Evolutionary conservation across 2,329 filamentous ascomycete species (phyloP), one percentile per base, ranked within the genome.

Genomic region (Clonostachys rhizophaga): DNA sequence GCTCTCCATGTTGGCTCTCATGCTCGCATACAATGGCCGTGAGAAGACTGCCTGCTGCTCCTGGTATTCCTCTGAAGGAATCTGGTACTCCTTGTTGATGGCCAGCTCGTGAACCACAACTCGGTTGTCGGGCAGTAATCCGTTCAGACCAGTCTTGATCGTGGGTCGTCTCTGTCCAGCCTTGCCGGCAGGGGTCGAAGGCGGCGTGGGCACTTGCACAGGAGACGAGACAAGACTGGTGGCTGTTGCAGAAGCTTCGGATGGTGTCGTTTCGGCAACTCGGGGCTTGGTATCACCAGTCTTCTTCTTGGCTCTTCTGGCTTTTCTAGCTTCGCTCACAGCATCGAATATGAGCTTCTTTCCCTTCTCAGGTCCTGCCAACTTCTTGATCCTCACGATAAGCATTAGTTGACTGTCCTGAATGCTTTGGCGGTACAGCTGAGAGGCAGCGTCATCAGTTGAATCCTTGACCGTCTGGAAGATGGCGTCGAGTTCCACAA

Each of bases 401-500:
- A 92, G 71, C 67, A 89, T 86, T 39, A 90, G 71, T 62, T 94
- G 89, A 56, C 90, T 91, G 54, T 91, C 85, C 48, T 87, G 80
- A 52, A 92, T 91, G 50, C 88, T 90, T 57, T 89, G 79, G 35
- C 83, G 81, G 59, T 91, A 92, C n/a, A 90, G 81, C 16, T 81
- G 81, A 1, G 86, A 81, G 3, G 90, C 87, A 14, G 83, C 81
- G 37, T 86, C 83, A 43, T 88, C 83, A 1, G 83, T 87, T 45
- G 84, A 84, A 56, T 90, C 84, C 62, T 90, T 91, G 61, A 94
- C 87, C 4, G 86, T 88, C 60, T 91, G 86, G 75, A 87, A 87
- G 43, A 92, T 92, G 35, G 85, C 85, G 58, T 94, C 89, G 3
- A 94, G 77, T 60, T 91, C 88, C 16, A 91, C 87, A 63, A 92